These are phyloP conservation scores for Tetrapisispora phaffii DNA, from an alignment of 805 yeast genomes.

Conservation along the genomic window DNA sequence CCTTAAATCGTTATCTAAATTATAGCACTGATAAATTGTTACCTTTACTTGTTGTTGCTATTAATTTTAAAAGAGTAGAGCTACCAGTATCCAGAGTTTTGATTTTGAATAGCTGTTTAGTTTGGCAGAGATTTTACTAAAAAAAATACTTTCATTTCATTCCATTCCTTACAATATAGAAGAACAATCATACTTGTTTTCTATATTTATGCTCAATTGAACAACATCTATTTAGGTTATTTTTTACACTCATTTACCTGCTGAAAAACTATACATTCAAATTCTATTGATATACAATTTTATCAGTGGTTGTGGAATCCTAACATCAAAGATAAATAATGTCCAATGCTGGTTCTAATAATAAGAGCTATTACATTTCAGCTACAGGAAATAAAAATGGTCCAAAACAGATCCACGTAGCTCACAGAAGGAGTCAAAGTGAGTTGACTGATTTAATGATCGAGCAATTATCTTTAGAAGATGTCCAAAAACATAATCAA, in stretches of 20 bases:
- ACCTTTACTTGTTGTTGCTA: too few species aligned
- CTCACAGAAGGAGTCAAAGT: conserved; percentile 91
- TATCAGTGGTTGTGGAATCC: not conserved
- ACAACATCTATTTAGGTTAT: too few species aligned
- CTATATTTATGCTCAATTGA: not conserved
- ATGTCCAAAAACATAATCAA: conserved; percentile 85
- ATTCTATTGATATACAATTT: too few species aligned
- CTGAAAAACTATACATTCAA: too few species aligned
- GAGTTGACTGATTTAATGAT: conserved; percentile 88
- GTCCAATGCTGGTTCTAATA: not conserved
- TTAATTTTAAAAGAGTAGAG: too few species aligned
- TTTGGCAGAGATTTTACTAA: too few species aligned
- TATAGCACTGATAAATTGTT: too few species aligned
- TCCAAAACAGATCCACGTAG: conserved; percentile 71
- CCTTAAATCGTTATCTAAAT: too few species aligned
- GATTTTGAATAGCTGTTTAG: too few species aligned
- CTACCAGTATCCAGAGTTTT: too few species aligned
- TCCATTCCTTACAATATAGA: not conserved
- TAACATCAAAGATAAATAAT: not conserved
- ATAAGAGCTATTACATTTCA: conserved; percentile 8
- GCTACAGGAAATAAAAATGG: conserved; percentile 31
- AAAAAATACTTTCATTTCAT: too few species aligned
- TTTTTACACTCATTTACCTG: not conserved
- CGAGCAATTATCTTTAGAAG: conserved; percentile 76
- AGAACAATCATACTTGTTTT: not conserved